Evolutionary conservation across 495 filamentous ascomycete genomes (phyloP).

Genomic region (Niebla homalea): DNA sequence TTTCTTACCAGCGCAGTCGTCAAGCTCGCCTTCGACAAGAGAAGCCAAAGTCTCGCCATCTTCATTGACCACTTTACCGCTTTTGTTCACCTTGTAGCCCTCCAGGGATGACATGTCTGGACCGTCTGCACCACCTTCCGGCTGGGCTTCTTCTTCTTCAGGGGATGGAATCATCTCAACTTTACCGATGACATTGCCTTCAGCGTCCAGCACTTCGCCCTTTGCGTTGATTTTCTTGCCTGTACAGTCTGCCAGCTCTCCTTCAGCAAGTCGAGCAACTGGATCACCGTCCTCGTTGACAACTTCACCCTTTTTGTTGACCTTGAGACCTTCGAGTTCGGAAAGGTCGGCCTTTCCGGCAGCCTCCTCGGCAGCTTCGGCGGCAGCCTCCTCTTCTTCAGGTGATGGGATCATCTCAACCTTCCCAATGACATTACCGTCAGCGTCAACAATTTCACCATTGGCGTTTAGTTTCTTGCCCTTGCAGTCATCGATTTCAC

Average conservation of each 20-base stretch:
- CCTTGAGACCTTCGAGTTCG: constrained; percentile 33
- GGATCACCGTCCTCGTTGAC: constrained; percentile 36
- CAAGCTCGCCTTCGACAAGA: constrained; percentile 35
- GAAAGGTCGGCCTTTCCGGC: constrained; percentile 13
- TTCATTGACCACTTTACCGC: constrained; percentile 48
- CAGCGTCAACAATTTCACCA: constrained; percentile 32
- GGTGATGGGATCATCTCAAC: constrained; percentile 16
- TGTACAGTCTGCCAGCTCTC: constrained; percentile 26
- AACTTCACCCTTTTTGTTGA: constrained; percentile 62
- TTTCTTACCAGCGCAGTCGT: constrained; percentile 35
- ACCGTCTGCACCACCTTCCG: constrained; percentile 29
- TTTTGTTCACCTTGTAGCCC: constrained; percentile 57
- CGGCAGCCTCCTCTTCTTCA: constrained; percentile 19
- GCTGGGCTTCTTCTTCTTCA: constrained; percentile 27
- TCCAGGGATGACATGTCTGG: constrained; percentile 41
- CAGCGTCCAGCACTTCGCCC: constrained; percentile 30
- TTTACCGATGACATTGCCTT: constrained; percentile 24
- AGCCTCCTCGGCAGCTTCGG: constrained; percentile 18
- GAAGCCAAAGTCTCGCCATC: constrained; percentile 38
- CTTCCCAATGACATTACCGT: constrained; percentile 27
- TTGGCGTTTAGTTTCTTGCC: constrained; percentile 41
- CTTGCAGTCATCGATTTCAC: constrained; percentile 29
- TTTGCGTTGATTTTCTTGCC: constrained; percentile 37
- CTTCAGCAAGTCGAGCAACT: constrained; percentile 30
- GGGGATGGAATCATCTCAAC: constrained; percentile 15